A percentile compares a stretch with the other conserved stretches of the same genome.
phyloP scores from a whole-genome alignment of 106 monocot genomes.

The Dioscorea dumetorum region DNA sequence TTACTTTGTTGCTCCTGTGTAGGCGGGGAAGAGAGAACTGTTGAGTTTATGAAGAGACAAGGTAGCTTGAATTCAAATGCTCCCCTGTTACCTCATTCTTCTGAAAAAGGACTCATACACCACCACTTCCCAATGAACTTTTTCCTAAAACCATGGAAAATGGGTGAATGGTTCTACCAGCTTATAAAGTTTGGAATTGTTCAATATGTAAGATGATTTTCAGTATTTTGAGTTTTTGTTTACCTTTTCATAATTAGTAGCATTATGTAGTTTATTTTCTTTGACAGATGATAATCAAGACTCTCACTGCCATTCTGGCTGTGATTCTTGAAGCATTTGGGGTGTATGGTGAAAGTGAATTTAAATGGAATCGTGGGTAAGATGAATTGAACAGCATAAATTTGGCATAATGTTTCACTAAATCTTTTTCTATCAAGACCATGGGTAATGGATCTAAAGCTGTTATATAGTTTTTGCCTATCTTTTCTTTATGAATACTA shows the following conservation, averaged over 20 bases:
- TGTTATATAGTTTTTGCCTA: not conserved
- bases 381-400: constrained; percentile 3
- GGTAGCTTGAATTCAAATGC: constrained; percentile 50
- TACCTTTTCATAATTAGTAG: not conserved
- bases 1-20: not conserved
- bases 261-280: constrained; percentile 2
- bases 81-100: constrained; percentile 40
- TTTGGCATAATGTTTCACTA: not conserved
- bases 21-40: constrained; percentile 92
- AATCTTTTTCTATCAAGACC: not conserved
- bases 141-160: constrained; percentile 77
- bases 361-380: constrained; percentile 79
- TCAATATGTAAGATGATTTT: constrained; percentile 73
- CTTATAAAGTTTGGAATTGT: constrained; percentile 87
- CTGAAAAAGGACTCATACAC: constrained; percentile 68
- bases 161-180: constrained; percentile 69
- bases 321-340: constrained; percentile 76
- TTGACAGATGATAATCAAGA: constrained; percentile 91
- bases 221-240: not conserved
- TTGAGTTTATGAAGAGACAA: constrained; percentile 83
- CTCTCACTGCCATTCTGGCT: constrained; percentile 55
- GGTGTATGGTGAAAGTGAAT: constrained; percentile 84
- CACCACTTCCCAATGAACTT: constrained; percentile 88
- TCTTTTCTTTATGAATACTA: not conserved
- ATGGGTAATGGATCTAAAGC: not conserved